phyloP scores from a whole-genome alignment of 805 yeast species.

The Saccharomycopsis sp. region DNA sequence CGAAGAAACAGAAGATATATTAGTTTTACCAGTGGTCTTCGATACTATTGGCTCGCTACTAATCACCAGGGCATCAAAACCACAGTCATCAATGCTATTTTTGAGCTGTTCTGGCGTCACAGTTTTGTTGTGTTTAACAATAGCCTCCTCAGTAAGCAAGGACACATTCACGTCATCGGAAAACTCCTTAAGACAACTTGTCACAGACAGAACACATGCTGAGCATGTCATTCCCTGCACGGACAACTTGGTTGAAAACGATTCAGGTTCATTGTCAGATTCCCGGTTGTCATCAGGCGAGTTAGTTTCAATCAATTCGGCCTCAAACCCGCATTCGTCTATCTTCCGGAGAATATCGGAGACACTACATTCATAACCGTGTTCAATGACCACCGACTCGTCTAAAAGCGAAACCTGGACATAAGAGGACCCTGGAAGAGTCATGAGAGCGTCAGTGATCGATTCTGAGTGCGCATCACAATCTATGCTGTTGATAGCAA shows the following conservation, averaged over 20 bases:
- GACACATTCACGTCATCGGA: constrained; percentile 59
- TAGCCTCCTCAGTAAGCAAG: constrained; percentile 68
- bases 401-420: constrained; percentile 70
- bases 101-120: constrained; percentile 34
- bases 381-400: constrained; percentile 59
- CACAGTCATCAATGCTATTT: constrained; percentile 65
- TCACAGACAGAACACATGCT: constrained; percentile 68
- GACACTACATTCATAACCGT: constrained; percentile 29
- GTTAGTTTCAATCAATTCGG: constrained; percentile 26
- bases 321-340: constrained; percentile 78
- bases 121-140: constrained; percentile 40
- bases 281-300: not conserved
- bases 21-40: not conserved
- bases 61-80: constrained; percentile 50
- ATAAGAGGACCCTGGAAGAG: constrained; percentile 40
- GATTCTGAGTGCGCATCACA: constrained; percentile 79
- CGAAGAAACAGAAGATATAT: no score
- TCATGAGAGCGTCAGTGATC: constrained; percentile 48
- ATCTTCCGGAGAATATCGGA: constrained; percentile 45
- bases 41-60: constrained; percentile 12
- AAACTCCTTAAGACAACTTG: constrained; percentile 41
- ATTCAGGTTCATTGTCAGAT: not conserved
- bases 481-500: constrained; percentile 66
- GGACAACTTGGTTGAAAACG: constrained; percentile 8
- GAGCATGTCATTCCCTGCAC: constrained; percentile 87